These are phyloP conservation scores for Schwanniomyces polymorphus DNA, from an alignment of 805 yeast genomes.

Conservation along the genomic window DNA sequence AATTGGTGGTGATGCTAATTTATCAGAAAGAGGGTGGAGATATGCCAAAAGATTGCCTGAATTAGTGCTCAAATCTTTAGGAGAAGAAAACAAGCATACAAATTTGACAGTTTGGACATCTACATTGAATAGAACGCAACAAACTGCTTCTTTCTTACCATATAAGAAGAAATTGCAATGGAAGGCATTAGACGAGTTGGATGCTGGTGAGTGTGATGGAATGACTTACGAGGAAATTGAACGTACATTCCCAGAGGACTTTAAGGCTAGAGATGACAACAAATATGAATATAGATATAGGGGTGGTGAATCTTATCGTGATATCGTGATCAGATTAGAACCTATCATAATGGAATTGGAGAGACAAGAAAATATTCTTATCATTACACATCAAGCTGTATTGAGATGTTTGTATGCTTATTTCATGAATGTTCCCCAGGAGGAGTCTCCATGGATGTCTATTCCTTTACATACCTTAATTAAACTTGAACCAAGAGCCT, in stretches of 20 bases:
- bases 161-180: constrained; percentile 77
- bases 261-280: constrained; percentile 92
- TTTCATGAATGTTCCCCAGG: constrained; percentile 98
- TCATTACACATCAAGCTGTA: constrained; percentile 97
- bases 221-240: constrained; percentile 94
- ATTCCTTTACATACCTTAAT: constrained; percentile 95
- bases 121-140: constrained; percentile 86
- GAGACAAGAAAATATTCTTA: constrained; percentile 92
- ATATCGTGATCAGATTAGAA: constrained; percentile 90
- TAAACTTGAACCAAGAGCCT: constrained; percentile 93
- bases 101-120: constrained; percentile 93
- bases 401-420: constrained; percentile 95
- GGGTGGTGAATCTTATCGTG: constrained; percentile 97
- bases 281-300: constrained; percentile 94
- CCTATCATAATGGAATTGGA: constrained; percentile 99
- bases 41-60: constrained; percentile 83
- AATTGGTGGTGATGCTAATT: constrained; percentile 91
- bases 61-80: constrained; percentile 64
- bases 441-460: constrained; percentile 98
- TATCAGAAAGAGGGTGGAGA: constrained; percentile 79
- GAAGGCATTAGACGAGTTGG: constrained; percentile 97
- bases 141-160: constrained; percentile 81
- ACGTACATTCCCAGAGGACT: constrained; percentile 84
- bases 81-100: constrained; percentile 51
- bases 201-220: constrained; percentile 97